phyloP scores from a whole-genome alignment of 73 alveolate genomes.

The Paraurostyla sp. region DNA sequence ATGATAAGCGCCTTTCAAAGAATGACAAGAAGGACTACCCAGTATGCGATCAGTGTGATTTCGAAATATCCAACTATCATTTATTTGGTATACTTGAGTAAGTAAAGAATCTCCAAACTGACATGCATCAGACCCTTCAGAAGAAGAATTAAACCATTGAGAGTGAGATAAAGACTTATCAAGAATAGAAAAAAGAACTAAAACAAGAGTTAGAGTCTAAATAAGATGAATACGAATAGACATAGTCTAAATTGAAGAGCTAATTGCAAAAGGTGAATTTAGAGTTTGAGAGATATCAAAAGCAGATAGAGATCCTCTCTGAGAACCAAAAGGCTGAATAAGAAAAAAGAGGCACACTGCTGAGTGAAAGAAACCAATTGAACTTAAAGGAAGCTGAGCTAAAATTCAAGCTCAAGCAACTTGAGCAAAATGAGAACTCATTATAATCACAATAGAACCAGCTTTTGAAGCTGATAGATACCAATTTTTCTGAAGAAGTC shows the following conservation, averaged over 20 bases:
- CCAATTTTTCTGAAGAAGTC: background rate
- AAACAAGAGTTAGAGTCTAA: background rate
- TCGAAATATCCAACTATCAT: background rate
- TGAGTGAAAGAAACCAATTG: background rate
- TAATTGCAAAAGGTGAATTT: background rate
- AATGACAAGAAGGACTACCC: background rate
- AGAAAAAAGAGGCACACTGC: background rate
- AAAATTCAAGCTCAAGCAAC: background rate
- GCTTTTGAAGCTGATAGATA: background rate
- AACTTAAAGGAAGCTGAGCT: background rate
- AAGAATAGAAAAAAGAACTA: background rate
- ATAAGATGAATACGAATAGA: background rate
- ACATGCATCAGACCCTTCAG: background rate
- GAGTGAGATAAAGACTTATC: background rate
- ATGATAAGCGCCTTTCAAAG: background rate
- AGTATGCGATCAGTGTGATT: constrained; percentile 46
- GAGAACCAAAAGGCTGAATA: background rate
- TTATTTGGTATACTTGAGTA: background rate
- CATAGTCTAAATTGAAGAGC: background rate
- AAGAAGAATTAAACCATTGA: background rate
- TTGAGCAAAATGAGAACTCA: background rate
- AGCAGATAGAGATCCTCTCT: background rate
- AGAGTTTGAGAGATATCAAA: background rate
- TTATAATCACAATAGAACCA: background rate
- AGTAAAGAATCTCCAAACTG: background rate